Evolutionary conservation across 2,329 filamentous ascomycete genomes (phyloP), one percentile per base, ranked within the genome.

Genomic region (Paracoccidioides brasiliensis): DNA sequence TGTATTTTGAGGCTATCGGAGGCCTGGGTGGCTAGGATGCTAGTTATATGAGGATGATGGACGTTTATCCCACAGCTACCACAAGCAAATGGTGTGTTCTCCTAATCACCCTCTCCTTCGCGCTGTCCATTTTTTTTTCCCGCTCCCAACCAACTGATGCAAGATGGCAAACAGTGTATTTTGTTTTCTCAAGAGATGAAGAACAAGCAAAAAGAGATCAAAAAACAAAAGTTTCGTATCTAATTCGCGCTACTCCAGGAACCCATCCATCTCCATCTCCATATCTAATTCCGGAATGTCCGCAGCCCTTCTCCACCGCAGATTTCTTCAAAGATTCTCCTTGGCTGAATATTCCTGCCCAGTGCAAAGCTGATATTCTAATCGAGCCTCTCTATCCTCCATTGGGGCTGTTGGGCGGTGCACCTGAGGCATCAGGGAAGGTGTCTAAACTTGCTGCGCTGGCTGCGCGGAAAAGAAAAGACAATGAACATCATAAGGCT

Each of bases 381-480:
- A 71, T 86, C 52, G 76, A 83, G 43, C 81, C 78, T 69, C 57
- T 79, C 40, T 73, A 73, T 59, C 82, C 79, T 54, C 75, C 73
- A 50, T 80, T 83, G 15, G 85, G 89, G 2, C 76, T 98, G 0
- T 71, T 95, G 2, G 94, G 93, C 35, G 94, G 93, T 38, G 80
- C 82, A 7, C 66, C 82, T 1, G 79, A 81, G 50, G 72, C 73
- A 10, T 65, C 74, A n/a, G 78, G 81, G 3, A 93, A 90, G 65
- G 78, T 87, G 70, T 95, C 91, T 4, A 98, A 98, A 65, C 76
- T 98, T 48, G 91, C 95, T 63, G 89, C 89, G 50, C 75, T 98
- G 44, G 90, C 91, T 53, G 86, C 88, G 54, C 80, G 90, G 33
- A 90, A 90, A 68, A 90, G 88, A 71, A 95, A 90, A 69, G 83